Evolutionary conservation across 352 stramenopile species (phyloP), one percentile per base, ranked within the genome.

Genomic region (Phytophthora litchii): DNA sequence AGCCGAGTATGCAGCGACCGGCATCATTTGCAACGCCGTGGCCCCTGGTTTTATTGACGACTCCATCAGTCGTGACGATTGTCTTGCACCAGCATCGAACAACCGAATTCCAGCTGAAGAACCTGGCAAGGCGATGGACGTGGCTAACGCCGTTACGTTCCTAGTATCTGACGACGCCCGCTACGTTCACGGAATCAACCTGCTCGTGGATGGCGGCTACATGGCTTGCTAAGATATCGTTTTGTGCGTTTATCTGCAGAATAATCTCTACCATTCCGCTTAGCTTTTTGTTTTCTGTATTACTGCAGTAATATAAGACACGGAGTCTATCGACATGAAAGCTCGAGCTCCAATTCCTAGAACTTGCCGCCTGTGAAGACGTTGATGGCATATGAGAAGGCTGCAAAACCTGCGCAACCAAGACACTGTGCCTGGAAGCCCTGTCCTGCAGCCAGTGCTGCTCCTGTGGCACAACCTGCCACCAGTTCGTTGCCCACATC

Each of bases 401-500:
- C 88, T 6, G 92, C 92, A 66, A 98, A 97, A 59, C 90, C 89
- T 59, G 80, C 93, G 78, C 96, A 99, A 29, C 94, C 94, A 13
- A 98, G 64, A 60, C 91, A 97, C 61, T 97, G 94, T 7, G 93
- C 94, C 64, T 97, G 89, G 16, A 92, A 88, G 16, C 96, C 96
- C 52, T 97, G 83, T 19, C 96, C 97, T 29, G 94, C 92, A 40
- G 97, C 94, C 36, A 99, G 76, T 3, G 93, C 94, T 4, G 93
- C 96, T 23, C 96, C 96, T 4, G 96, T 98, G n/a, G 97, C 89
- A 67, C 96, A 99, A 43, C 96, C 96, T 29, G 91, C 95, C 27
- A 96, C 70, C 20, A 98, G 82, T 17, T 92, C 84, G 75, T 98
- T 99, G 64, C 91, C 96, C 38, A 98, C 90, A 68, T 99, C 96